Base-by-base conservation (phyloP, 2,329 filamentous ascomycete species). In the Westerdykella ornata region DNA sequence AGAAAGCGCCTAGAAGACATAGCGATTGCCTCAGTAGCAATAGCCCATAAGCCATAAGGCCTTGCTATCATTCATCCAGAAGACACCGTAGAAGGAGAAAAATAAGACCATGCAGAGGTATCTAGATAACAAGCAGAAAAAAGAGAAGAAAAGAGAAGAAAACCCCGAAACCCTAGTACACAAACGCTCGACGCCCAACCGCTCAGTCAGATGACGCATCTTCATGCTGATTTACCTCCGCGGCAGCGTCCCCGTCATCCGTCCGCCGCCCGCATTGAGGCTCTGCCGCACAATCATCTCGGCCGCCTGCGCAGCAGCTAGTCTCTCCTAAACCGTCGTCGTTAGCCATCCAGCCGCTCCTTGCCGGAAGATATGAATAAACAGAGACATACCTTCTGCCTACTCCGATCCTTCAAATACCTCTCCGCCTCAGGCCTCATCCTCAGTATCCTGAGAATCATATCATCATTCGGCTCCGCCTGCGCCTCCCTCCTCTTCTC, bases 231-330 rank as follows among this genome's bases (percentile, higher is more conserved):
- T 41, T 39, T 41, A 45, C 20, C 45, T 38, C 42, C 53, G 48
- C 7, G 44, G 44, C 17, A 46, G 31, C 5, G 60, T 66, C 17
- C 72, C 69, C 17, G 70, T 68, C 73, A 77, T 77, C 39, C 74
- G 66, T 28, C 73, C 72, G 18, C 59, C 72, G 29, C 75, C 75
- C 20, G 77, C 73, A 61, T 80, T 77, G 43, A 95, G 77, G 68
- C 90, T 97, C 70, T 96, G 89, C 63, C 85, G 81, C 40, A 98
- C 90, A 68, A 98, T 98, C 67, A 89, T 80, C 57, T 94, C 89
- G 3, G 92, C 92, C 1, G 90, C 90, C 14, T 88, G 87, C 5
- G 88, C 83, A 1, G 90, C 89, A 4, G 88, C 87, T 60, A 96
- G 80, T 50, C 92, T 77, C 71, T 97, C 92, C 61, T 65, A 19